Percentiles rank a stretch among this genome's conserved stretches.
Conservation (phyloP, 768 basidiomycete species). For the Hygrocybe punicea region DNA sequence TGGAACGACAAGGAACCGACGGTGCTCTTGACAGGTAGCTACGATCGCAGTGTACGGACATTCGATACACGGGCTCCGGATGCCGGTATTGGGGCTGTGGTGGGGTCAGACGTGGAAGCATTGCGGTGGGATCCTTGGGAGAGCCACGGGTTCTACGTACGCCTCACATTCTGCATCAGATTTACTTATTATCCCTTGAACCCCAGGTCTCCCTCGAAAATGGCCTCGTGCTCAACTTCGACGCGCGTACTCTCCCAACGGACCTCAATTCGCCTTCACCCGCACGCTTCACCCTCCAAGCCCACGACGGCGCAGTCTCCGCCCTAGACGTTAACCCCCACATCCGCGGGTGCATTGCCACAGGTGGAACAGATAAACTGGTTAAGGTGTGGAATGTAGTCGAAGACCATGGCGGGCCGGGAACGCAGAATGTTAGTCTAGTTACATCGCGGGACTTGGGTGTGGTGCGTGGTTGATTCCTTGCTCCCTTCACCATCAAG, state of each 20-base stretch:
- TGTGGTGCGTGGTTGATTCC: constrained; percentile 54
- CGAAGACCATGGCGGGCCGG: constrained; percentile 53
- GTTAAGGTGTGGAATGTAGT: constrained; percentile 95
- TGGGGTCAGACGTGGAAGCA: constrained; percentile 92
- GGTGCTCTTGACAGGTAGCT: constrained; percentile 88
- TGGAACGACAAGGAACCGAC: constrained; percentile 91
- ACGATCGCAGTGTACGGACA: constrained; percentile 90
- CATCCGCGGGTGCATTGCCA: constrained; percentile 85
- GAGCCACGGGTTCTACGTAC: constrained; percentile 77
- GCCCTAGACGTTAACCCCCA: constrained; percentile 89
- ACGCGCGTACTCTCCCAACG: constrained; percentile 77
- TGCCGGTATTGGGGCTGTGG: constrained; percentile 74
- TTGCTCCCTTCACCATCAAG: neutral
- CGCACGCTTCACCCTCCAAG: constrained; percentile 82
- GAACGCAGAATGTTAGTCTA: constrained; percentile 73
- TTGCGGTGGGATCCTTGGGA: constrained; percentile 97
- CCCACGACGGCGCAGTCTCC: constrained; percentile 88
- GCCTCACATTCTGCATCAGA: constrained; percentile 25
- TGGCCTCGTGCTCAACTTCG: constrained; percentile 88
- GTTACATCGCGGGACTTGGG: constrained; percentile 88
- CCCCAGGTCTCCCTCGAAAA: constrained; percentile 89
- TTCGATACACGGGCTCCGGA: constrained; percentile 88
- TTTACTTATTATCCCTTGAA: too few relatives aligned
- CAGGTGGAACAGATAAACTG: constrained; percentile 91
- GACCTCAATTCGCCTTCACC: constrained; percentile 61